Base-by-base conservation (phyloP, 345 rosid species). In the Citrus inodora region DNA sequence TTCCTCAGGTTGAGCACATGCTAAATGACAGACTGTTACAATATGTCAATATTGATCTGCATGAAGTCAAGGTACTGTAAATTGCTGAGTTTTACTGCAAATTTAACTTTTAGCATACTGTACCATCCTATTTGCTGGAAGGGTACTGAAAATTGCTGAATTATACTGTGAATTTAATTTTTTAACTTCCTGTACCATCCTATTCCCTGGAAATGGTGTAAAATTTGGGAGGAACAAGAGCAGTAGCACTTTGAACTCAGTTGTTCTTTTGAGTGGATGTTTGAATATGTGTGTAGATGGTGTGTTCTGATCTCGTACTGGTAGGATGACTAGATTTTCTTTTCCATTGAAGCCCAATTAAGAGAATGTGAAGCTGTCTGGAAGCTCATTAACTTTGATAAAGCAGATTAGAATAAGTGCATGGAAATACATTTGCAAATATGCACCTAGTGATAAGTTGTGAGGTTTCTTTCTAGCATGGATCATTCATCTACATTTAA, bases 11-110 rank as follows among this genome's bases (percentile, higher is more conserved):
- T 79, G 98, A 97, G 90, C 92, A 92, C 42, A 90, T 92, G 90
- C 86, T 97, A 71, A 97, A 93, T 88, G 99, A 97, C 85, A 93
- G 98, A 86, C 86, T 97, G 68, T 82, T 92, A 76, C 98, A 94
- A 21, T 97, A 90, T 88, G 93, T 89, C 85, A 91, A 94, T 83
- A 82, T 84, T 80, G 99, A 97, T 85, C 82, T 94, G 83, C 97
- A 71, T 55, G 98, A 97, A 58, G 97, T 94, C 85, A 97, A 97
- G 99, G 99, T 92, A 97, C 70, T 58, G 48, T 79, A 38, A 75
- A 56, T 79, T 81, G 42, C 64, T 65, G 75, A 67, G 60, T 75
- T 78, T 80, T 74, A 71, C 64, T 42, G 62, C 60, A 16, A 48
- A 17, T 75, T 28, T 11, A 38, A 11, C 42, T 38, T 77, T 73